Evolutionary conservation across 352 stramenopile species (phyloP).

Genomic region (Peronospora farinosa): DNA sequence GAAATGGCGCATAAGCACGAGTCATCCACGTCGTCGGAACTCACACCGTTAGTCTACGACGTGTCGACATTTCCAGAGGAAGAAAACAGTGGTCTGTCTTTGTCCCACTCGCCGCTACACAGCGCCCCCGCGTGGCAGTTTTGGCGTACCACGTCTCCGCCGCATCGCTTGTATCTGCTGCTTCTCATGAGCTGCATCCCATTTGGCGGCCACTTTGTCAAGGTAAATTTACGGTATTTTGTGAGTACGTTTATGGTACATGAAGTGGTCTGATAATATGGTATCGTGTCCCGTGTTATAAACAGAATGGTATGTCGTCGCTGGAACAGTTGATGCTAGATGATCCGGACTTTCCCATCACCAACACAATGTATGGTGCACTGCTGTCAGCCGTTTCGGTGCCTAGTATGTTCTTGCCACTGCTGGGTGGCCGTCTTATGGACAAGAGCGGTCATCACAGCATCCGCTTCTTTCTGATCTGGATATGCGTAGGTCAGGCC

Average conservation of each 20-base stretch:
- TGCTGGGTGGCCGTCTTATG: slow-evolving; percentile 67
- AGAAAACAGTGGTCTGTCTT: slow-evolving; percentile 11
- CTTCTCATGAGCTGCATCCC: slow-evolving; percentile 82
- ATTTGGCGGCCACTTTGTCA: slow-evolving; percentile 84
- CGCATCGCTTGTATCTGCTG: slow-evolving; percentile 76
- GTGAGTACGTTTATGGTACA: background rate
- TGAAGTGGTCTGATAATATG: background rate
- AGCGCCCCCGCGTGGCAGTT: slow-evolving; percentile 55
- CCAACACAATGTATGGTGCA: slow-evolving; percentile 83
- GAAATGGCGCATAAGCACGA: slow-evolving; percentile 6
- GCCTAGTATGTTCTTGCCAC: slow-evolving; percentile 77
- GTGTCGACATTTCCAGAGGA: background rate
- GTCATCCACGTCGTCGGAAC: slow-evolving; percentile 28
- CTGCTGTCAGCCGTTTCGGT: slow-evolving; percentile 76
- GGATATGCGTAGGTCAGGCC: slow-evolving; percentile 76
- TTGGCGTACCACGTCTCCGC: slow-evolving; percentile 54
- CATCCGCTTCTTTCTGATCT: slow-evolving; percentile 75
- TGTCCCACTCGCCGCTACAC: slow-evolving; percentile 27
- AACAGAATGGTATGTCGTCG: slow-evolving; percentile 76
- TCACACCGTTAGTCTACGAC: slow-evolving; percentile 29
- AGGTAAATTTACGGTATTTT: slow-evolving; percentile 28
- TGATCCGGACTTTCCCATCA: slow-evolving; percentile 64
- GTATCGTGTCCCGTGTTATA: background rate
- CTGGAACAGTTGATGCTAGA: slow-evolving; percentile 77
- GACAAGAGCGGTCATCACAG: slow-evolving; percentile 72